Evolutionary conservation across 495 filamentous ascomycete species (phyloP).

Genomic region (Podospora bellae-mahoneyi): DNA sequence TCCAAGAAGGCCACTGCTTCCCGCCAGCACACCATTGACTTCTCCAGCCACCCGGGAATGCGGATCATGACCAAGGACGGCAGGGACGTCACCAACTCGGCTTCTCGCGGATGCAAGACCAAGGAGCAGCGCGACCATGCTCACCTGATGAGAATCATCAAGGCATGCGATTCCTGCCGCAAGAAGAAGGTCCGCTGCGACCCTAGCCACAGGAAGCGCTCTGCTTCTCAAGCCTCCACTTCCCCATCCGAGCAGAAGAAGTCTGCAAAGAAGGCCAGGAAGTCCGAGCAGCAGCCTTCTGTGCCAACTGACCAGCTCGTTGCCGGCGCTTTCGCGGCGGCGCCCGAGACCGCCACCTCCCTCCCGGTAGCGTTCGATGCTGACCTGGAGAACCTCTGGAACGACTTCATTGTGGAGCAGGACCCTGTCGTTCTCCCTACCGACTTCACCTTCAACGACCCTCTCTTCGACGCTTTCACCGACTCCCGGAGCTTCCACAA

Average conservation of each 20-base stretch:
- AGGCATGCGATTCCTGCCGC: slow-evolving; percentile 55
- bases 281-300: slow-evolving; percentile 31
- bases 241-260: slow-evolving; percentile 34
- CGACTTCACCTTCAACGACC: slow-evolving; percentile 28
- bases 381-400: slow-evolving; percentile 33
- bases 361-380: slow-evolving; percentile 20
- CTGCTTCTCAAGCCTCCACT: slow-evolving; percentile 29
- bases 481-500: slow-evolving; percentile 37
- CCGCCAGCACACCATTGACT: slow-evolving; percentile 35
- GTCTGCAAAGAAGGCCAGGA: slow-evolving; percentile 40
- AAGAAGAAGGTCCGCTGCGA: slow-evolving; percentile 55
- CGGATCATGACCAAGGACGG: slow-evolving; percentile 58
- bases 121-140: slow-evolving; percentile 60
- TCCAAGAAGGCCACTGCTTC: slow-evolving; percentile 30
- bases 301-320: slow-evolving; percentile 19
- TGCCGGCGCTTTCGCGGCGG: slow-evolving; percentile 15
- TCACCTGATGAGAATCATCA: slow-evolving; percentile 56
- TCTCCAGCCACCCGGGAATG: slow-evolving; percentile 53
- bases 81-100: slow-evolving; percentile 53
- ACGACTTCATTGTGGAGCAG: slow-evolving; percentile 41
- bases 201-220: slow-evolving; percentile 47
- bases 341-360: slow-evolving; percentile 20
- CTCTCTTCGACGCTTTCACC: slow-evolving; percentile 41
- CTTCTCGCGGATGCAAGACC: slow-evolving; percentile 56
- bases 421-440: slow-evolving; percentile 24